Evolutionary conservation across 2,329 filamentous ascomycete species (phyloP).

Genomic region (Arthrobotrys sphaeroides): DNA sequence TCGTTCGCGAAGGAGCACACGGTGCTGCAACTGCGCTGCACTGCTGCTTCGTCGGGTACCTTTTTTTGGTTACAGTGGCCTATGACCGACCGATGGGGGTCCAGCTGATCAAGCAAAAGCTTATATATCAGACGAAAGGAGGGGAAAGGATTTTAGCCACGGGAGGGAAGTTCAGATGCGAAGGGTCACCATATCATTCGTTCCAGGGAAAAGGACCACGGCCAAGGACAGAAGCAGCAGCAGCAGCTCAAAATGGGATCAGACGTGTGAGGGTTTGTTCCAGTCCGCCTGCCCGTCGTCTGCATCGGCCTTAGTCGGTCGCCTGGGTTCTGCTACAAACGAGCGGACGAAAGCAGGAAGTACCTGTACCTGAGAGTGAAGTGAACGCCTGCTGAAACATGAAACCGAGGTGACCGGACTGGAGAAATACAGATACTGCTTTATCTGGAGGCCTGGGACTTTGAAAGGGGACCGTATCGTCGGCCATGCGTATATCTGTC

Average conservation of each 20-base stretch:
- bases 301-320: conserved; percentile 25
- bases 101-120: conserved; percentile 33
- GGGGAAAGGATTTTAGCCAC: conserved; percentile 15
- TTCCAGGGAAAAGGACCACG: background rate
- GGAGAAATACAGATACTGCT: conserved; percentile 6
- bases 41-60: conserved; percentile 7
- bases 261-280: conserved; percentile 23
- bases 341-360: conserved; percentile 2
- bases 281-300: too few relatives aligned
- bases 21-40: too few relatives aligned
- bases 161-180: background rate
- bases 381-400: conserved; percentile 37
- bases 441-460: conserved; percentile 2
- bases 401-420: conserved; percentile 22
- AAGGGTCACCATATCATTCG: background rate
- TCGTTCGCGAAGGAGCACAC: conserved; percentile 33
- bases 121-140: conserved; percentile 2
- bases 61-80: conserved; percentile 5
- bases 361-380: conserved; percentile 28
- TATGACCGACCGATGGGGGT: conserved; percentile 22
- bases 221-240: background rate
- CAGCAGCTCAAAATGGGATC: conserved; percentile 2
- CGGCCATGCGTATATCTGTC: conserved; percentile 16
- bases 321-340: background rate
- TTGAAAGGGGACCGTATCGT: conserved; percentile 3